A percentile compares a stretch with the other conserved stretches of the same genome.
Conservation (phyloP, 2,329 filamentous ascomycete species). For the Phialemonium atrogriseum region DNA sequence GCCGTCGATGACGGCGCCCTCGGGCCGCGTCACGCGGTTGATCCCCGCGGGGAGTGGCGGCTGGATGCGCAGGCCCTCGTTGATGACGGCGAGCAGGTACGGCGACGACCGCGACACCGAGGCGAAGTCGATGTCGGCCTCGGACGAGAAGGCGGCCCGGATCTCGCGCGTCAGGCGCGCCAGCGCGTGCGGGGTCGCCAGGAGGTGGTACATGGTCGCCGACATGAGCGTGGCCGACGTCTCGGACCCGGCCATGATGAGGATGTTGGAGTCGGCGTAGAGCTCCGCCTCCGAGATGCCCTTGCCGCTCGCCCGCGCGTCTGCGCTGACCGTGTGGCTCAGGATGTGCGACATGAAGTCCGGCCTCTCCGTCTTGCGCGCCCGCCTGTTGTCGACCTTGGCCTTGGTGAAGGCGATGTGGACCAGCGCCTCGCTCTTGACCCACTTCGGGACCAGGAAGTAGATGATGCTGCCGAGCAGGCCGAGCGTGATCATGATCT, state of each 20-base stretch:
- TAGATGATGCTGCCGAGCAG: background rate
- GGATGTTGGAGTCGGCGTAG: constrained; percentile 1
- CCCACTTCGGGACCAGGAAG: background rate
- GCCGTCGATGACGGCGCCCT: constrained; percentile 8
- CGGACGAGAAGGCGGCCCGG: too few relatives aligned
- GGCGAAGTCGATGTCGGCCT: too few relatives aligned
- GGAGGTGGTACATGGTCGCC: too few relatives aligned
- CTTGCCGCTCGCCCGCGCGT: background rate
- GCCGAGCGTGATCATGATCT: background rate
- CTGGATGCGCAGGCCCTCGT: constrained; percentile 10
- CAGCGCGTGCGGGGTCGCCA: too few relatives aligned
- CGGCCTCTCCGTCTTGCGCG: background rate
- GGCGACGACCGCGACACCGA: too few relatives aligned
- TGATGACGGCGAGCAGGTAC: constrained; percentile 5
- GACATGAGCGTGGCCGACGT: background rate
- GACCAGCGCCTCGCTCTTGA: background rate
- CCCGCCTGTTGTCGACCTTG: background rate
- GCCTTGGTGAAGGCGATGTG: constrained; percentile 3
- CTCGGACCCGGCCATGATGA: background rate
- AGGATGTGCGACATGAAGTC: constrained; percentile 1
- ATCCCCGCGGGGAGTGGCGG: constrained; percentile 9
- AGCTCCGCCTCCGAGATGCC: constrained; percentile 1
- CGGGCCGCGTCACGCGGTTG: constrained; percentile 7
- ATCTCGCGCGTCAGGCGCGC: too few relatives aligned
- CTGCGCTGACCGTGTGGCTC: background rate